These are phyloP conservation scores for Paramecium sonneborni DNA, from an alignment of 73 alveolate genomes.

Conservation along the genomic window DNA sequence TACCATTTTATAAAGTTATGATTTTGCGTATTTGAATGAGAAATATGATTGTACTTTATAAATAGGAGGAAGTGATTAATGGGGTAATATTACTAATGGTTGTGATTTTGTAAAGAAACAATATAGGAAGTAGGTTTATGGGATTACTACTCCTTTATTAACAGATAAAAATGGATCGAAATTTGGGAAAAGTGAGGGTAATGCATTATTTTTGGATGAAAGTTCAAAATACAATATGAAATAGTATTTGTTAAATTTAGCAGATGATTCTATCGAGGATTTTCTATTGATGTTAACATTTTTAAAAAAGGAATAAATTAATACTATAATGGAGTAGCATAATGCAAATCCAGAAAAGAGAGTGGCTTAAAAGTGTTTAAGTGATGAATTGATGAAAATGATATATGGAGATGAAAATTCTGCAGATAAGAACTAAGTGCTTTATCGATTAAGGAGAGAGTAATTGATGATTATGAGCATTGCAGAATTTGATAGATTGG, in stretches of 20 bases:
- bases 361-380: background rate
- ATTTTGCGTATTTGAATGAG: conserved; percentile 50
- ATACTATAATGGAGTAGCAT: background rate
- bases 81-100: conserved; percentile 75
- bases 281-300: background rate
- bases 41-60: conserved; percentile 55
- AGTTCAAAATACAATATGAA: background rate
- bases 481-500: background rate
- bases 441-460: background rate
- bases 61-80: conserved; percentile 61
- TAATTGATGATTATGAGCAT: background rate
- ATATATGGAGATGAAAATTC: background rate
- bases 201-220: background rate
- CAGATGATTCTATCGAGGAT: background rate
- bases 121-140: background rate
- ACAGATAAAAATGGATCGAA: background rate
- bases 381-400: background rate
- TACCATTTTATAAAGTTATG: conserved; percentile 64
- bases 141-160: background rate
- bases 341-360: background rate
- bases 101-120: conserved; percentile 56
- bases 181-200: conserved; percentile 26
- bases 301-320: background rate
- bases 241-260: background rate
- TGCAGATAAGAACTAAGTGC: background rate